A percentile compares a stretch with the other conserved stretches of the same genome.
These are phyloP conservation scores for Pseudonitzschia multiseries DNA, from an alignment of 108 stramenopile species.

Conservation along the genomic window DNA sequence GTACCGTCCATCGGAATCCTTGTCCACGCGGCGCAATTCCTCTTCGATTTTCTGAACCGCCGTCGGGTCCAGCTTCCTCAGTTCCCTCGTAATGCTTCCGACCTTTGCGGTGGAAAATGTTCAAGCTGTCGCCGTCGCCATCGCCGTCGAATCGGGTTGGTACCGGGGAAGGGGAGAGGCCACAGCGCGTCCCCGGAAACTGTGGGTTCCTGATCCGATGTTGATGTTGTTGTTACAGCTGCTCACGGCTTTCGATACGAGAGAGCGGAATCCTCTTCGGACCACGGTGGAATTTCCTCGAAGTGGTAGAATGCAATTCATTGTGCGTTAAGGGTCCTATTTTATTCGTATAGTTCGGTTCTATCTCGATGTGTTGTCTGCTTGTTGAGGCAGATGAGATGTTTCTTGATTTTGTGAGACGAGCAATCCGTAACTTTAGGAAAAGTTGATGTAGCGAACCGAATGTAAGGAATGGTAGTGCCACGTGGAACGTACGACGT, in stretches of 20 bases:
- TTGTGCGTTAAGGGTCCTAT: too few species aligned
- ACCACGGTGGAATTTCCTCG: neutral
- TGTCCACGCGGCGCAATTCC: conserved; percentile 61
- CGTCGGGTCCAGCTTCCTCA: conserved; percentile 45
- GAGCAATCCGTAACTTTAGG: too few species aligned
- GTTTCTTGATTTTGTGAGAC: too few species aligned
- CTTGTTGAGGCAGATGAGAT: too few species aligned
- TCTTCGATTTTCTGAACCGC: conserved; percentile 67
- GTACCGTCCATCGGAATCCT: conserved; percentile 44
- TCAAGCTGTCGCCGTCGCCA: neutral
- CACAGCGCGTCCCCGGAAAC: neutral
- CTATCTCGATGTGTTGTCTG: too few species aligned
- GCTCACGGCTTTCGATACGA: neutral
- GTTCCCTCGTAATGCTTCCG: conserved; percentile 6
- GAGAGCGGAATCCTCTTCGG: neutral
- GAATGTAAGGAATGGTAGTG: too few species aligned
- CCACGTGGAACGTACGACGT: too few species aligned
- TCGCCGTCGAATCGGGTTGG: neutral
- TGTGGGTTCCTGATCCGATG: neutral
- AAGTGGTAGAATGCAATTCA: too few species aligned
- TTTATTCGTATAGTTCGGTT: too few species aligned
- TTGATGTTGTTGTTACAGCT: neutral
- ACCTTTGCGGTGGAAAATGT: neutral
- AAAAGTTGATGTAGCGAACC: too few species aligned
- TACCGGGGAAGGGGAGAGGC: neutral